Evolutionary conservation across 306 rosid species (phyloP).

Genomic region (Acmispon strigosus): DNA sequence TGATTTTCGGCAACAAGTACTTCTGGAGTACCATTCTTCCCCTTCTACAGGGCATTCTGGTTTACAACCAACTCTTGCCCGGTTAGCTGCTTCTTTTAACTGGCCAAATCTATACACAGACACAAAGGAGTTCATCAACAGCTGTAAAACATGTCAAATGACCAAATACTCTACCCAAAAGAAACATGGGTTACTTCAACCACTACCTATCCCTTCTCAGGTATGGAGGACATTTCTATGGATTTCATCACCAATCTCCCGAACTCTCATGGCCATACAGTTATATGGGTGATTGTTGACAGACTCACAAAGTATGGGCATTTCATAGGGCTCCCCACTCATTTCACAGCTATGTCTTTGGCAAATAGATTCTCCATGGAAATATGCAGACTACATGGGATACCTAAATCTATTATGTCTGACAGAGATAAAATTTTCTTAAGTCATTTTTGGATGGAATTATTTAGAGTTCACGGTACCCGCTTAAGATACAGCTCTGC

Average conservation of each 20-base stretch:
- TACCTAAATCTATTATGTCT: not conserved
- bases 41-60: not conserved
- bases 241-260: not conserved
- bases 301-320: not conserved
- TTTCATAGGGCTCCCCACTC: not conserved
- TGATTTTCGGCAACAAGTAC: not conserved
- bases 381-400: not conserved
- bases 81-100: not conserved
- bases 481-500: not conserved
- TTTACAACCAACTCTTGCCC: not conserved
- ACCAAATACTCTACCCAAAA: not conserved
- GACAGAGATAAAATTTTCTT: not conserved
- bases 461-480: not conserved
- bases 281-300: not conserved
- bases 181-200: not conserved
- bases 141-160: not conserved
- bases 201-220: not conserved
- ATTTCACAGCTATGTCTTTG: fast-evolving
- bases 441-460: not conserved
- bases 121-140: not conserved
- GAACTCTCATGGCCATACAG: fast-evolving
- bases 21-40: not conserved
- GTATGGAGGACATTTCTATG: not conserved
- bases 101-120: not conserved
- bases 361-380: fast-evolving